Conservation (phyloP, 2,329 filamentous ascomycete species). For the Paraconiothyrium sp. region DNA sequence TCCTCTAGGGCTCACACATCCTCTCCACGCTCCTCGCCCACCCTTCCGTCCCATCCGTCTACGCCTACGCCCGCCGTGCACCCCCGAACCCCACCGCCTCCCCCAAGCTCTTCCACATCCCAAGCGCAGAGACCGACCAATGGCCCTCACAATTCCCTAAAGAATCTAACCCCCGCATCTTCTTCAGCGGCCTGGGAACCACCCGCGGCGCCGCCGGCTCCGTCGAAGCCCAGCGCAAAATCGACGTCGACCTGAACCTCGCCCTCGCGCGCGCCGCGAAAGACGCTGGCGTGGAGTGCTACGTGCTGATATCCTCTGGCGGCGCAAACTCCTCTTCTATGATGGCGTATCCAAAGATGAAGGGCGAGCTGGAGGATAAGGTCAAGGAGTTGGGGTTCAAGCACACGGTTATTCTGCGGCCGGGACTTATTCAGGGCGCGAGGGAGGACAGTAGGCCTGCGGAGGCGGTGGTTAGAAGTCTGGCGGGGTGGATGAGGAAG, state of each 20-base stretch:
- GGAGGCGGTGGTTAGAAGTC: constrained; percentile 65
- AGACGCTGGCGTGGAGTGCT: constrained; percentile 74
- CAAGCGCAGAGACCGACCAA: constrained; percentile 70
- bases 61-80: constrained; percentile 73
- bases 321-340: constrained; percentile 61
- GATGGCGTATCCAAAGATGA: constrained; percentile 74
- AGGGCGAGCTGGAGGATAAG: constrained; percentile 84
- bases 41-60: constrained; percentile 62
- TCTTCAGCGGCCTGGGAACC: constrained; percentile 83
- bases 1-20: constrained; percentile 74
- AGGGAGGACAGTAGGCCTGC: constrained; percentile 68
- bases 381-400: constrained; percentile 79
- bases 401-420: constrained; percentile 76
- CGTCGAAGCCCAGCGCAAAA: constrained; percentile 81
- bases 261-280: constrained; percentile 80
- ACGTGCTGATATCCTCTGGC: constrained; percentile 76
- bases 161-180: constrained; percentile 68
- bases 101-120: constrained; percentile 71
- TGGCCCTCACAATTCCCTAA: constrained; percentile 72
- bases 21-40: constrained; percentile 69
- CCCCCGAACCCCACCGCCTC: constrained; percentile 61
- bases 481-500: constrained; percentile 66
- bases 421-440: constrained; percentile 78
- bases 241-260: constrained; percentile 88
- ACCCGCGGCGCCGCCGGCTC: constrained; percentile 79